Evolutionary conservation across 169 alveolate species (phyloP).

Genomic region (Cryptosporidium felis): DNA sequence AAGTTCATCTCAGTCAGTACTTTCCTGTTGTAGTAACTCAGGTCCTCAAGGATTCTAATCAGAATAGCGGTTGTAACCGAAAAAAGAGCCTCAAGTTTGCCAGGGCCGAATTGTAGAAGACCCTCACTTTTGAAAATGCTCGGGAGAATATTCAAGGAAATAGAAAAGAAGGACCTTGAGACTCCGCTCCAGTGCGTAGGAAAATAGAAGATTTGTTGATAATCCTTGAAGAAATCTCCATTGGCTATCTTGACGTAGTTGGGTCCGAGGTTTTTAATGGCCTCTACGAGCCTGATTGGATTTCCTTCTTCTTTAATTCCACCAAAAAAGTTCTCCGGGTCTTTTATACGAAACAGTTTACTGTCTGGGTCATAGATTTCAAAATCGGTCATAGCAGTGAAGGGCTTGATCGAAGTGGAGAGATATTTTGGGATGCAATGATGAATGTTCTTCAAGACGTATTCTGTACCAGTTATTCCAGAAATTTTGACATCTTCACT

Average conservation of each 20-base stretch:
- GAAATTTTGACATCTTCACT: not conserved
- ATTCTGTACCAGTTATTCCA: not conserved
- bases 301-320: not conserved
- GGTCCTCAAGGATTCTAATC: conserved; percentile 19
- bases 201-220: conserved; percentile 21
- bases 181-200: not conserved
- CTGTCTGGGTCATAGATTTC: conserved; percentile 23
- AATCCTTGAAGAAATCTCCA: conserved; percentile 13
- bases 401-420: not conserved
- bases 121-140: not conserved
- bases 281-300: conserved; percentile 36
- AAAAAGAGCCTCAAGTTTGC: conserved; percentile 14
- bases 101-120: not conserved
- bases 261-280: conserved; percentile 2
- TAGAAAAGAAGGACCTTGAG: not conserved
- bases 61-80: not conserved
- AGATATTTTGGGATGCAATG: not conserved
- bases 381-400: conserved; percentile 4
- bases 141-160: not conserved
- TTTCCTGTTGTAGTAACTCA: not conserved
- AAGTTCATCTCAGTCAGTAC: not conserved
- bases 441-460: conserved; percentile 7
- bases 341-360: not conserved
- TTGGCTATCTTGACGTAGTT: not conserved
- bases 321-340: not conserved